Base-by-base conservation (phyloP, 495 filamentous ascomycete genomes). In the Chaetomium tenue region DNA sequence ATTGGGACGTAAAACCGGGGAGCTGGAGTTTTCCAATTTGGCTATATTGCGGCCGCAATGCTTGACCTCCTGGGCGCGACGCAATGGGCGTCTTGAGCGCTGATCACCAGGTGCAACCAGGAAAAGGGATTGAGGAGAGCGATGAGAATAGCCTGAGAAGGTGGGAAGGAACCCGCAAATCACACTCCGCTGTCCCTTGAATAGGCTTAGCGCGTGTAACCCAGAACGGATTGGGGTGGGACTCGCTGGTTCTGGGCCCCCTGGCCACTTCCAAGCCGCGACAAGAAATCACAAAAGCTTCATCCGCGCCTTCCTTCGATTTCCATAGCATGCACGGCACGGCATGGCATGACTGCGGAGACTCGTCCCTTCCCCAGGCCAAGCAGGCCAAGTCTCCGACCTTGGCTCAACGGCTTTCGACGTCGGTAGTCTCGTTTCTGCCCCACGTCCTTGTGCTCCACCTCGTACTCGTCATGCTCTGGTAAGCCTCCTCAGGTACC, bases 21-120 rank as follows among this genome's bases (percentile, higher is more conserved):
- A 66, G 18, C 30, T 33, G 58, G 61, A 48, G 33, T 39, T 60
- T 65, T 60, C 51, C 63, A 71, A 71, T 70, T 59, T 71, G 57
- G 56, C 47, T 58, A 65, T 20, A 67, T 67, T 71, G 63, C 53
- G 22, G 44, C 60, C 60, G 44, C 53, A 48, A 54, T 53, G 60
- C 58, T 53, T 28, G 58, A 42, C 18, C 3, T 0, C 28, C 33
- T 55, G 5, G 8, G 18, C 13, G 30, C 13, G 40, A 44, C 13
- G 40, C 16, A n/a, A 3, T 55, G 9, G 16, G 8, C 5, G 16
- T 28, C 28, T 51, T 23, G 20, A 16, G 5, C 4, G 51, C 51
- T 54, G 28, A 37, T 37, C 9, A 55, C 16, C 52, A 37, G 28
- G 52, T 16, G 40, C 40, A 15, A 18, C 13, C 5, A 44, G 40